Percentiles rank a stretch among this genome's conserved stretches.
Evolutionary conservation across 495 filamentous ascomycete species (phyloP).

Genomic region (Xylaria bambusicola): DNA sequence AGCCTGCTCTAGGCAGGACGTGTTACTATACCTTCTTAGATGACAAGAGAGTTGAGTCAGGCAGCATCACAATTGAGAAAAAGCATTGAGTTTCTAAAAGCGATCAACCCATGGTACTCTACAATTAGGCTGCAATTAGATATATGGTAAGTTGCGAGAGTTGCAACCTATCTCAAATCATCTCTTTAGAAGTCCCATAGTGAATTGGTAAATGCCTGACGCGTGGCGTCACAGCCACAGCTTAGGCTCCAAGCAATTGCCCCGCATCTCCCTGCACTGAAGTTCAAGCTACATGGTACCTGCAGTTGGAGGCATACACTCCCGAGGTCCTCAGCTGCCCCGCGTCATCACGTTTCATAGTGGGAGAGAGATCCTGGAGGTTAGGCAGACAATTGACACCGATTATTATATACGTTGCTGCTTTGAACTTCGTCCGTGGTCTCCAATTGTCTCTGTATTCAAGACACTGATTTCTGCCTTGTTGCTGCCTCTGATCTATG

Average conservation of each 20-base stretch:
- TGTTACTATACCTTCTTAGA: background rate
- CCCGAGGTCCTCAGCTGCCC: slow-evolving; percentile 12
- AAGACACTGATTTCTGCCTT: too few species aligned
- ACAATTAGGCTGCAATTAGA: too few species aligned
- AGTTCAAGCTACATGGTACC: slow-evolving; percentile 18
- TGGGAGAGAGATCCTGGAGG: background rate
- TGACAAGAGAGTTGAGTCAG: slow-evolving; percentile 1
- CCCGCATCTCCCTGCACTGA: slow-evolving; percentile 16
- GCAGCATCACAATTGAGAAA: background rate
- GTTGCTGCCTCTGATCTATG: background rate
- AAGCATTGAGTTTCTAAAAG: background rate
- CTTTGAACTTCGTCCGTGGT: background rate
- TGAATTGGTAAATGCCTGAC: background rate
- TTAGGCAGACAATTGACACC: slow-evolving; percentile 5
- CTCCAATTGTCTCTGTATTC: background rate
- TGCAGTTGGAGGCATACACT: slow-evolving; percentile 10
- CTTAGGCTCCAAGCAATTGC: slow-evolving; percentile 18
- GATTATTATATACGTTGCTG: background rate
- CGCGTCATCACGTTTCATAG: slow-evolving; percentile 13
- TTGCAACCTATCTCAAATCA: too few species aligned
- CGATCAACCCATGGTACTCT: background rate
- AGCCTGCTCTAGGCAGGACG: background rate
- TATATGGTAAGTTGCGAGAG: too few species aligned
- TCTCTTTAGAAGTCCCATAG: too few species aligned
- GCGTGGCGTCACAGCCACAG: slow-evolving; percentile 28